phyloP scores from a whole-genome alignment of 208 protist genomes.

The Tritrichomonas musculus region DNA sequence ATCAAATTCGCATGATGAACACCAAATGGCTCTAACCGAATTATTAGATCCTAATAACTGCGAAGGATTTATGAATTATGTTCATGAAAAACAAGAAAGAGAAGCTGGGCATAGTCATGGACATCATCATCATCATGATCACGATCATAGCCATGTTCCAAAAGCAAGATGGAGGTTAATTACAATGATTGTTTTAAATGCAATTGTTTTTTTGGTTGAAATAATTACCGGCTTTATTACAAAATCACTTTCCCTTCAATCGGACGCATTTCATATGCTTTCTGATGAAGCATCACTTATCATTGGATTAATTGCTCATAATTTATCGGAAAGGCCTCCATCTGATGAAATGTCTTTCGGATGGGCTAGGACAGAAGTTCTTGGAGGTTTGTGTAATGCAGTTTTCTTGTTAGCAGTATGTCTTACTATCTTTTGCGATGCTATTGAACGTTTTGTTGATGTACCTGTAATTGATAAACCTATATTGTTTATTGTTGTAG shows the following conservation, averaged over 20 bases:
- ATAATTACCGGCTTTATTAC: not conserved
- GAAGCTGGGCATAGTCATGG: not conserved
- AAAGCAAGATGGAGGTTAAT: not conserved
- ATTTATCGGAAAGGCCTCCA: not conserved
- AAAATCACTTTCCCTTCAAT: constrained; percentile 19
- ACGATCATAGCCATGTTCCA: not conserved
- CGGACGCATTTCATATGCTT: constrained; percentile 40
- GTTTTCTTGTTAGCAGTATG: constrained; percentile 35
- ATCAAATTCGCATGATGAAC: no score
- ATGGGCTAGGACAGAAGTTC: constrained; percentile 19
- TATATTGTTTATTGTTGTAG: not conserved
- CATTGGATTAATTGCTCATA: constrained; percentile 34
- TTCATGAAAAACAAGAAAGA: not conserved
- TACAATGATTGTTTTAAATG: constrained; percentile 34
- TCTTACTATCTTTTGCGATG: constrained; percentile 33
- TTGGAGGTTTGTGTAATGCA: constrained; percentile 30
- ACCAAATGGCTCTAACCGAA: no score
- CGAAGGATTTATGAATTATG: not conserved
- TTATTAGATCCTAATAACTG: not conserved
- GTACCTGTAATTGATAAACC: not conserved
- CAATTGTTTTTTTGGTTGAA: constrained; percentile 30
- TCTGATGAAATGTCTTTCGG: constrained; percentile 2
- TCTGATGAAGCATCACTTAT: constrained; percentile 25
- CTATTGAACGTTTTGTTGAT: constrained; percentile 30
- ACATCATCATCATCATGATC: not conserved